Evolutionary conservation across 2,329 filamentous ascomycete genomes (phyloP), one percentile per base, ranked within the genome.

Genomic region (Cladobotryum protrusum): DNA sequence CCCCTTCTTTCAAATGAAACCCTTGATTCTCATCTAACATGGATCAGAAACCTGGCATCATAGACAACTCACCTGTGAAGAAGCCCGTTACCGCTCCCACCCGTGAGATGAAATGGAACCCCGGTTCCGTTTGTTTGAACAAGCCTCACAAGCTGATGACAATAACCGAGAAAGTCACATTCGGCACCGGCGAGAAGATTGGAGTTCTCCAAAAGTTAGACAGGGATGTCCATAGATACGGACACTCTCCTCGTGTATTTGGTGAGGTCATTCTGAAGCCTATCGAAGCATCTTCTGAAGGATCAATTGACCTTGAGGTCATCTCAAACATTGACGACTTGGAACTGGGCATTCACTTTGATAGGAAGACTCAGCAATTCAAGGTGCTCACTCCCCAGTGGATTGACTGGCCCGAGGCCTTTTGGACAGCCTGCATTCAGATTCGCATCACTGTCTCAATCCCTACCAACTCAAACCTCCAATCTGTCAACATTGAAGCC

Each of bases 401-500:
- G 9, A 48, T 72, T 43, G 56, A 62, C 2, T 67, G 67, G 61
- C 65, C 66, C 58, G 45, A 54, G 13, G 46, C 56, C 6, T 8
- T 29, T 29, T 29, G 24, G 24, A 29, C 24, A 29, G 24, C 24
- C 1, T 81, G 78, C 56, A 63, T 80, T 17, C 70, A 72, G 52
- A 64, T 81, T 50, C 69, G 68, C 11, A 63, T 67, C 14, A 79
- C 74, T 3, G 59, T 77, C 39, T 75, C 69, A 66, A 67, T 75
- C 0, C 77, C 77, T 6, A 59, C 63, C 4, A 57, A 63, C 14
- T 65, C 67, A 3, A 56, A 63, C 8, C 61, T 81, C 12, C 57
- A 67, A 13, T 49, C 39, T 3, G 58, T 81, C 7, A 45, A 49
- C 7, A 54, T 79, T 14, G 56, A 62, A 15, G 60, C 66, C 3